Evolutionary conservation across 2,329 filamentous ascomycete genomes (phyloP).

Genomic region (Pseudogymnoascus pannorum): DNA sequence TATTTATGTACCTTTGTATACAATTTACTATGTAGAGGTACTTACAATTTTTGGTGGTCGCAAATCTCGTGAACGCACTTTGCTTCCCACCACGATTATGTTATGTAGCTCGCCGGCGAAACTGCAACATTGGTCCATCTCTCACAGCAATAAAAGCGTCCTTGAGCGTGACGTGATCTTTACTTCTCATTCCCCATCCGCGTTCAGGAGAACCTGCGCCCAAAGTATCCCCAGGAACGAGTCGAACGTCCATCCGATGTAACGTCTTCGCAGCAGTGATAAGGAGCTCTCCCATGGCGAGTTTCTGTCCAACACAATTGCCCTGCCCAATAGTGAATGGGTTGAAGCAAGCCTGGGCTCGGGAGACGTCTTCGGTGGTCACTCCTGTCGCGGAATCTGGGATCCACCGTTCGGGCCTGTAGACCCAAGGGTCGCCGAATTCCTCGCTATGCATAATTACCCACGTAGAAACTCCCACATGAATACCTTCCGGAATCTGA

Average conservation of each 20-base stretch:
- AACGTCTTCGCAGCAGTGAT: conserved; percentile 10
- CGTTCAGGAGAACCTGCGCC: not conserved
- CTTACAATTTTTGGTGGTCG: too few relatives aligned
- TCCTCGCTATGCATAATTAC: not conserved
- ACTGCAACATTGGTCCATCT: not conserved
- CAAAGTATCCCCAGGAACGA: not conserved
- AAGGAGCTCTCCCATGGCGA: conserved; percentile 14
- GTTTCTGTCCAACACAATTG: conserved; percentile 14
- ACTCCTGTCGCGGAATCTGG: conserved; percentile 11
- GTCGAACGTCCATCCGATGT: conserved; percentile 12
- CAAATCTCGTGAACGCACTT: too few relatives aligned
- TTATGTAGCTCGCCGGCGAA: not conserved
- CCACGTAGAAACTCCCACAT: not conserved
- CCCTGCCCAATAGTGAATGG: conserved; percentile 15
- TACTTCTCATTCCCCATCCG: conserved; percentile 1
- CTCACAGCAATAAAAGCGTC: not conserved
- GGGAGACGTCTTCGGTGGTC: conserved; percentile 13
- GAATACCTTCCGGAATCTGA: not conserved
- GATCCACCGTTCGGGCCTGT: conserved; percentile 18
- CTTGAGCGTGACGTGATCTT: not conserved
- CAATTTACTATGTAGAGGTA: too few relatives aligned
- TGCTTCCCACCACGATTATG: too few relatives aligned
- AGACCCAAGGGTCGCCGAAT: conserved; percentile 8
- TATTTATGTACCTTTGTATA: too few relatives aligned
- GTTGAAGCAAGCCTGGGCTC: conserved; percentile 3